Percentiles rank a stretch among this genome's conserved stretches.
phyloP scores from a whole-genome alignment of 257 asterid genomes.

The Lithospermum erythrorhizon region DNA sequence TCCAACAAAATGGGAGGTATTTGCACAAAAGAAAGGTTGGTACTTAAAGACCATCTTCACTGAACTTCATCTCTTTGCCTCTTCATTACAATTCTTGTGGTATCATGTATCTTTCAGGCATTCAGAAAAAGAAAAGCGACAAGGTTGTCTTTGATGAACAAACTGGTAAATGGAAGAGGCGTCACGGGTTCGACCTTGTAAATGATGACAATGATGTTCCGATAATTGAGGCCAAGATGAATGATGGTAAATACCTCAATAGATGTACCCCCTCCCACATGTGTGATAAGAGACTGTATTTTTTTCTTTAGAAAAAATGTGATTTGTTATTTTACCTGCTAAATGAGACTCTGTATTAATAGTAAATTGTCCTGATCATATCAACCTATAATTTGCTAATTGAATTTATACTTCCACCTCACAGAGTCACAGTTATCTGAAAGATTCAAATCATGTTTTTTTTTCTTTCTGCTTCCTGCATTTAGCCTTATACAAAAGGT shows the following conservation, averaged over 20 bases:
- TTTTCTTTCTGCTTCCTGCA: not conserved
- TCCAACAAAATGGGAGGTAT: conserved; percentile 85
- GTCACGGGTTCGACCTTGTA: conserved; percentile 82
- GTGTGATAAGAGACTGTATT: too few relatives aligned
- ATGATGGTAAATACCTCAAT: conserved; percentile 45
- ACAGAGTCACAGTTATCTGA: too few relatives aligned
- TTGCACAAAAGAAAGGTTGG: conserved; percentile 89
- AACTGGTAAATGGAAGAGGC: conserved; percentile 75
- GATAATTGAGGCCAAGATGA: conserved; percentile 85
- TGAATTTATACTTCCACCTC: too few relatives aligned
- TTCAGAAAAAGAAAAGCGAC: conserved; percentile 55
- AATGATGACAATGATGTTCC: conserved; percentile 88
- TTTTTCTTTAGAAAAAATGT: too few relatives aligned
- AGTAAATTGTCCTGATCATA: too few relatives aligned
- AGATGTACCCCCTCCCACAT: not conserved
- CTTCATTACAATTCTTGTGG: not conserved
- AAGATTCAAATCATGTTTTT: too few relatives aligned
- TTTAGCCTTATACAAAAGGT: not conserved
- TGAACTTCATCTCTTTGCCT: not conserved
- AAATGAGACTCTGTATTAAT: too few relatives aligned
- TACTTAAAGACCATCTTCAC: not conserved
- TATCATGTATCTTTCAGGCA: conserved; percentile 35
- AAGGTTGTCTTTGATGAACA: conserved; percentile 78
- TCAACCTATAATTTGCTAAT: too few relatives aligned
- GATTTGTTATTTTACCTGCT: too few relatives aligned